phyloP scores from a whole-genome alignment of 306 rosid genomes.

The Lotus japonicus region DNA sequence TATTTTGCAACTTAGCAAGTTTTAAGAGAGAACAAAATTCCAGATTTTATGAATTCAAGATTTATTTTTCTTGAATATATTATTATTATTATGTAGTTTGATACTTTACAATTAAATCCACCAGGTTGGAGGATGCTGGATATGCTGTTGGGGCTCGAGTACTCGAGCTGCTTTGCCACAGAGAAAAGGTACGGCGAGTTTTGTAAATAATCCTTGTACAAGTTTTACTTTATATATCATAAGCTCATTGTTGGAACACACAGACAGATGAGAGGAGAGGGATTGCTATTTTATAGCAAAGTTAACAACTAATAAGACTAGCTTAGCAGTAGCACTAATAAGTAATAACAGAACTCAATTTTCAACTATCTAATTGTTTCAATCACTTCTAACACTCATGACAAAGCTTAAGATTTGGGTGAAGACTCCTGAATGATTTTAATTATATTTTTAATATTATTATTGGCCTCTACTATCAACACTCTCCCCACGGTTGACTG shows the following conservation, averaged over 20 bases:
- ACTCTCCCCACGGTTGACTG: too few species aligned
- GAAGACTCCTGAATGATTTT: too few species aligned
- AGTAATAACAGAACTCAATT: too few species aligned
- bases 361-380: too few species aligned
- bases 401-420: too few species aligned
- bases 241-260: neutral
- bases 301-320: too few species aligned
- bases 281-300: too few species aligned
- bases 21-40: neutral
- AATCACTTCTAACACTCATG: too few species aligned
- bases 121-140: conserved; percentile 94
- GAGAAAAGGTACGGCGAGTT: conserved; percentile 77
- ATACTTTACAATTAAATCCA: conserved; percentile 20
- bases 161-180: conserved; percentile 91
- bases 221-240: neutral
- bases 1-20: neutral
- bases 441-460: too few species aligned
- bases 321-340: too few species aligned
- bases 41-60: neutral
- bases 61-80: neutral
- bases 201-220: neutral
- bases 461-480: too few species aligned
- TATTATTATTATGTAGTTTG: neutral
- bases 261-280: too few species aligned
- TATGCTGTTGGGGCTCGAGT: conserved; percentile 98